Evolutionary conservation across 2,329 filamentous ascomycete species (phyloP).

Genomic region (Beauveria sp.): DNA sequence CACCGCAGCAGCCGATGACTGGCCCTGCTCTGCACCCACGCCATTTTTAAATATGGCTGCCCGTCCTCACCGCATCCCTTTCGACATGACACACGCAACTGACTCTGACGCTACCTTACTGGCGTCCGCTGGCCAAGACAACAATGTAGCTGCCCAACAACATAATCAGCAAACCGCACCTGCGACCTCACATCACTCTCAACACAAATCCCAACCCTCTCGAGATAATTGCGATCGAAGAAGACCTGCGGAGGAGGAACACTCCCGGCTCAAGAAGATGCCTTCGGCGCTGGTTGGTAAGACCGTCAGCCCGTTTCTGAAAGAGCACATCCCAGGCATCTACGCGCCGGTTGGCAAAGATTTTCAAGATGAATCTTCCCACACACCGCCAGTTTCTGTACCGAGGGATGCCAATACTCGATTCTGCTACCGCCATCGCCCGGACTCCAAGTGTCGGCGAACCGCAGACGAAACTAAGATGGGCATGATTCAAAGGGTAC

Average conservation of each 20-base stretch:
- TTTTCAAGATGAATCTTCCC: constrained; percentile 23
- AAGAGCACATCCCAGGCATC: constrained; percentile 80
- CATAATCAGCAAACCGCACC: neutral
- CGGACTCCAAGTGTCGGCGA: constrained; percentile 86
- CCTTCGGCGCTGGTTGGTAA: constrained; percentile 62
- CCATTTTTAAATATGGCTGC: constrained; percentile 9
- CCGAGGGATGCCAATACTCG: constrained; percentile 64
- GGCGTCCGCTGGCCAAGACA: constrained; percentile 2
- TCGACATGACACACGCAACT: constrained; percentile 6
- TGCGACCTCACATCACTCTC: neutral
- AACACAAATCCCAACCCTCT: constrained; percentile 14
- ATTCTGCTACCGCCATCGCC: constrained; percentile 91
- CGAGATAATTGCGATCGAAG: constrained; percentile 43
- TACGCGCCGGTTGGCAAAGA: constrained; percentile 72
- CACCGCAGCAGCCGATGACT: constrained; percentile 6
- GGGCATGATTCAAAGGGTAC: constrained; percentile 83
- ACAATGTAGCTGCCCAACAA: constrained; percentile 5
- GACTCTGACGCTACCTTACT: constrained; percentile 1
- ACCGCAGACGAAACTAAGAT: constrained; percentile 94
- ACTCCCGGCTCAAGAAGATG: constrained; percentile 47
- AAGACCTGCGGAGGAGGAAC: constrained; percentile 41
- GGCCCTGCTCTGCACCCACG: constrained; percentile 7
- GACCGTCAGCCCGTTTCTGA: constrained; percentile 80
- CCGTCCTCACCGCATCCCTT: constrained; percentile 2
- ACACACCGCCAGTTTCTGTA: constrained; percentile 12